Conservation (phyloP, 345 rosid species). For the Aurinia saxatilis region DNA sequence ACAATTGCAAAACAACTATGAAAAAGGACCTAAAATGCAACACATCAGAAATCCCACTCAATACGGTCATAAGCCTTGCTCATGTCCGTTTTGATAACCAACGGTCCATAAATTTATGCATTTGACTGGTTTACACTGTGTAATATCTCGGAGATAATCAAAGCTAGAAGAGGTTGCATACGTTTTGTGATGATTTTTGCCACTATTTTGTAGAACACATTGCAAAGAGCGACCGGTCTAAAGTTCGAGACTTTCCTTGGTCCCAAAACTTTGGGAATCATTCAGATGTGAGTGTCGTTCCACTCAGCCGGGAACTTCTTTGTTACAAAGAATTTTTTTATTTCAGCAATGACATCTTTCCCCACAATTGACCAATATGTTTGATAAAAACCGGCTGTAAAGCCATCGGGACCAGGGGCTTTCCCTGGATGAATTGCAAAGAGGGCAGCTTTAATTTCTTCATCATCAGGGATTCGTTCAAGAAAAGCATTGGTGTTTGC, state of each 20-base stretch:
- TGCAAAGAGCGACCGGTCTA: neutral
- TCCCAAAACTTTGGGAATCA: neutral
- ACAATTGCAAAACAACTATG: too few relatives aligned
- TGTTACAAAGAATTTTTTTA: neutral
- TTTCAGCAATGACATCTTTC: neutral
- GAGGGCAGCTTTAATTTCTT: neutral
- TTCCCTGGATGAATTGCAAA: neutral
- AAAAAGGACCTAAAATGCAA: too few relatives aligned
- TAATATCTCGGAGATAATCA: too few relatives aligned
- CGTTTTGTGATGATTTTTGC: neutral
- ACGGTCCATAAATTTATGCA: too few relatives aligned
- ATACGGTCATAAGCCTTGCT: too few relatives aligned
- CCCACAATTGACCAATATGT: neutral
- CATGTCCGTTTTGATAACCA: too few relatives aligned
- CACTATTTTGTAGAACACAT: neutral
- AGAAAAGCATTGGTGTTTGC: too few relatives aligned
- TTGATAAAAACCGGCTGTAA: neutral
- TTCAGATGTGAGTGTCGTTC: neutral
- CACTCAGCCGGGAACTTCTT: too few relatives aligned
- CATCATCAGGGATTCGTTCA: neutral
- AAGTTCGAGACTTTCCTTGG: neutral
- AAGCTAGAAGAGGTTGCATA: too few relatives aligned
- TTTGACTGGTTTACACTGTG: too few relatives aligned
- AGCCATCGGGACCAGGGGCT: neutral
- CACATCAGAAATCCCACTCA: too few relatives aligned